phyloP scores from a whole-genome alignment of 2,329 filamentous ascomycete genomes.

The Tolypocladium paradoxum region DNA sequence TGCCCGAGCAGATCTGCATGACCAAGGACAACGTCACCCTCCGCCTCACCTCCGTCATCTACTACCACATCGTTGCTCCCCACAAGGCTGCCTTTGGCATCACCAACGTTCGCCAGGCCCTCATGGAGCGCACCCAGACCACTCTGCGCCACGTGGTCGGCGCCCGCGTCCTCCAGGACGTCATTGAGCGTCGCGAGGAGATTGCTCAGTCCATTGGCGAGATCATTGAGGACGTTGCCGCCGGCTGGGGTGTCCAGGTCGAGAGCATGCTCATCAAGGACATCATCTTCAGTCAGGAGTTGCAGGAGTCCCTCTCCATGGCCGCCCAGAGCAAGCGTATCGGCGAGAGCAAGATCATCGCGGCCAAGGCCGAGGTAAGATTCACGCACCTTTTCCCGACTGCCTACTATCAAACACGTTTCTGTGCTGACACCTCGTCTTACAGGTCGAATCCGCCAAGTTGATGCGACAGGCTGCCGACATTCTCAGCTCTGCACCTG shows the following conservation, averaged over 20 bases:
- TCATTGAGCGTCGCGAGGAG: constrained; percentile 96
- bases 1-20: constrained; percentile 95
- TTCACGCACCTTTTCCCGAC: not conserved
- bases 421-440: not conserved
- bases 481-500: constrained; percentile 80
- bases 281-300: constrained; percentile 90
- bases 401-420: not conserved
- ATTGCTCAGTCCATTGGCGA: constrained; percentile 90
- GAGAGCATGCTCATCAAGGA: constrained; percentile 99
- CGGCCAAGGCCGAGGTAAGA: constrained; percentile 71
- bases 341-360: constrained; percentile 96
- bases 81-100: constrained; percentile 98
- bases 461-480: constrained; percentile 89
- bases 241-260: constrained; percentile 89
- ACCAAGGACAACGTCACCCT: constrained; percentile 98
- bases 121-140: constrained; percentile 95
- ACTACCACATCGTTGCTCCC: constrained; percentile 92
- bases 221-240: constrained; percentile 93
- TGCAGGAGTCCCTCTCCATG: constrained; percentile 96
- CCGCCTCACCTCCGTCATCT: constrained; percentile 91
- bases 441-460: constrained; percentile 78
- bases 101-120: constrained; percentile 86
- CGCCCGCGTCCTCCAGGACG: constrained; percentile 89
- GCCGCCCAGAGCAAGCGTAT: constrained; percentile 97
- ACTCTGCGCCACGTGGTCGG: constrained; percentile 95